Evolutionary conservation across 1,284 basidiomycete genomes (phyloP).

Genomic region (Apiotrichum veenhuisii): DNA sequence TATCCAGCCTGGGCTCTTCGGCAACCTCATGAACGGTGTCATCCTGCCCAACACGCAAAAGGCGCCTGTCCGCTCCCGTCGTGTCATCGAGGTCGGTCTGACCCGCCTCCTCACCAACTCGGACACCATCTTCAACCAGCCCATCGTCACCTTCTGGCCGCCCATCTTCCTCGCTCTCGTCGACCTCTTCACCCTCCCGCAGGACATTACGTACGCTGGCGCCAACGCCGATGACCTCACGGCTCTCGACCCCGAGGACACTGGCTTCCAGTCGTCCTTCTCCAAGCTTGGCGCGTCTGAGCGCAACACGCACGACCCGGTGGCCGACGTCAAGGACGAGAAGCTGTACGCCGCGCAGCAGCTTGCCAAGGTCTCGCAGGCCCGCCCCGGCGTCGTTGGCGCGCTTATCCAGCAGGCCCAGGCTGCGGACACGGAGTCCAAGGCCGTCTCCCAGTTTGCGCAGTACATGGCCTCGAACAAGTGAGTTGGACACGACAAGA

Average conservation of each 20-base stretch:
- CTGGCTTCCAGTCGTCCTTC: constrained; percentile 90
- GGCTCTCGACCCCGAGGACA: constrained; percentile 76
- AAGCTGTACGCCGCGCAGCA: constrained; percentile 47
- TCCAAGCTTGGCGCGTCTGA: constrained; percentile 80
- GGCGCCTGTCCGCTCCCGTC: constrained; percentile 74
- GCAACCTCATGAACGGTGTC: constrained; percentile 73
- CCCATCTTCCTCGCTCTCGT: constrained; percentile 65
- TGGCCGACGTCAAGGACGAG: constrained; percentile 48
- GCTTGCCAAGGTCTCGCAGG: constrained; percentile 37
- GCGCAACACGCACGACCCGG: constrained; percentile 47
- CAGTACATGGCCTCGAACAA: constrained; percentile 44
- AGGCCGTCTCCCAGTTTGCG: constrained; percentile 32
- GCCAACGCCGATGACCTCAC: constrained; percentile 56
- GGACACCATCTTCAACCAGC: constrained; percentile 61
- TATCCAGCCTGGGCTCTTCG: constrained; percentile 83
- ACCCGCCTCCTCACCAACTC: constrained; percentile 74
- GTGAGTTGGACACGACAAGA: constrained; percentile 3
- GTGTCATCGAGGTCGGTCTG: constrained; percentile 78
- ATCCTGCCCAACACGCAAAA: constrained; percentile 77
- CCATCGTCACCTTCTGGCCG: constrained; percentile 67
- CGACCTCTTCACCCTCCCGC: constrained; percentile 71
- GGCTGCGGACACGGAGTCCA: constrained; percentile 7
- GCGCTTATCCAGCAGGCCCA: constrained; percentile 41
- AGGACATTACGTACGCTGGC: constrained; percentile 56
- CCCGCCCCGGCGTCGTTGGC: constrained; percentile 46